Base-by-base conservation (phyloP, 2,329 filamentous ascomycete genomes). In the Sclerotinia spermophila region DNA sequence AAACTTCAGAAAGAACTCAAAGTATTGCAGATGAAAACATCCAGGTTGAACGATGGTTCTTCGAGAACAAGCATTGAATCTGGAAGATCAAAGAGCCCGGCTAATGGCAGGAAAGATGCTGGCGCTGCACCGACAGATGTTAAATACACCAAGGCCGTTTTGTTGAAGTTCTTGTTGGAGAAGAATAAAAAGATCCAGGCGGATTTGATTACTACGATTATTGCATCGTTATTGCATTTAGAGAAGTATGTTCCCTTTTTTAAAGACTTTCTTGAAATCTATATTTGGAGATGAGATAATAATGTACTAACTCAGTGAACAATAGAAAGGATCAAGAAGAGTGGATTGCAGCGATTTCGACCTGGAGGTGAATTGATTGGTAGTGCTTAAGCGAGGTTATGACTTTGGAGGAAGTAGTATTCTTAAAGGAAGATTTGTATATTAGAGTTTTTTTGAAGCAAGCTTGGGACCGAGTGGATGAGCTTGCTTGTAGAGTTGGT, bases 131-230 rank as follows among this genome's bases (percentile, higher is more conserved):
- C 6, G 77, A 75, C 27, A 73, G 73, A 77, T 84, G 51, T 85
- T 72, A 19, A 27, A 56, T 95, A 96, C 77, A 81, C 95, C 69
- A 94, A 94, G 84, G 94, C 92, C 13, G 91, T 95, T 69, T 80
- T 96, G 75, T 81, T 96, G 74, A 92, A 94, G 80, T 95, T 95
- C 79, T 80, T 96, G 74, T 91, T 94, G 83, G 89, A 92, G 75
- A 92, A 89, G 82, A 92, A 95, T 78, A 91, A 90, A 79, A 91
- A 88, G 82, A 83, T 92, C 76, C 87, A 93, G 76, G 85, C 88
- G 73, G 91, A 93, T 83, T 84, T 95, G 74, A 90, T 96, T 2
- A 76, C 74, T 70, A 92, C 92, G 0, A 92, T 94, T 45, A 80
- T 96, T 76, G 90, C 90, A 42, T 90, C 92, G 85, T 81, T 95